phyloP scores from a whole-genome alignment of 1,139 yeast genomes.

The Kluyveromyces sp. region DNA sequence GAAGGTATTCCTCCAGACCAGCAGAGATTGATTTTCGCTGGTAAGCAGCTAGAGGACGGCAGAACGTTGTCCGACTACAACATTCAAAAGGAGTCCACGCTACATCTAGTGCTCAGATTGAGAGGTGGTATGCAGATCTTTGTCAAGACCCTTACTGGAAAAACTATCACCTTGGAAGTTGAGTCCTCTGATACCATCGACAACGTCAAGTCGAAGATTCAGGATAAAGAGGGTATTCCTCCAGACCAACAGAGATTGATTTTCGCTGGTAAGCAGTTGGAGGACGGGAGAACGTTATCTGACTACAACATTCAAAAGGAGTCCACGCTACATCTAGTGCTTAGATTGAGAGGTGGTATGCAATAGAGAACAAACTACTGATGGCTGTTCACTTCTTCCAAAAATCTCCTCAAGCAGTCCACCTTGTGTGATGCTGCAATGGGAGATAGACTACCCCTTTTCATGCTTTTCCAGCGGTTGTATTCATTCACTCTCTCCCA shows the following conservation, averaged over 20 bases:
- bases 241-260: constrained; percentile 97
- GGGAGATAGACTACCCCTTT: too few species aligned
- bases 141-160: constrained; percentile 61
- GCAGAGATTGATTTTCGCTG: constrained; percentile 78
- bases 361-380: constrained; percentile 30
- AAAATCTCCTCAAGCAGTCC: too few species aligned
- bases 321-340: constrained; percentile 76
- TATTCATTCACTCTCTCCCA: background rate
- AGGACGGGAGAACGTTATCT: constrained; percentile 80
- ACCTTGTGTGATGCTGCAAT: too few species aligned
- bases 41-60: constrained; percentile 82
- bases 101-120: constrained; percentile 65
- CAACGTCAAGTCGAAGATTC: constrained; percentile 93
- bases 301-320: constrained; percentile 91
- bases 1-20: constrained; percentile 87
- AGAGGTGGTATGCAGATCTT: constrained; percentile 58
- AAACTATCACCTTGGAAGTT: constrained; percentile 62
- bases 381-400: background rate
- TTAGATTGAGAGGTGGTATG: constrained; percentile 88
- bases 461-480: background rate
- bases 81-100: constrained; percentile 70
- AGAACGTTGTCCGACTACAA: constrained; percentile 75
- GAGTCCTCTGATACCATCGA: constrained; percentile 69
- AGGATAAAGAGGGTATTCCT: constrained; percentile 98
- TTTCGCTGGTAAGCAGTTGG: constrained; percentile 94